Conservation (phyloP, 192 early-diverging fungal genomes). For the Coemansia interrupta region DNA sequence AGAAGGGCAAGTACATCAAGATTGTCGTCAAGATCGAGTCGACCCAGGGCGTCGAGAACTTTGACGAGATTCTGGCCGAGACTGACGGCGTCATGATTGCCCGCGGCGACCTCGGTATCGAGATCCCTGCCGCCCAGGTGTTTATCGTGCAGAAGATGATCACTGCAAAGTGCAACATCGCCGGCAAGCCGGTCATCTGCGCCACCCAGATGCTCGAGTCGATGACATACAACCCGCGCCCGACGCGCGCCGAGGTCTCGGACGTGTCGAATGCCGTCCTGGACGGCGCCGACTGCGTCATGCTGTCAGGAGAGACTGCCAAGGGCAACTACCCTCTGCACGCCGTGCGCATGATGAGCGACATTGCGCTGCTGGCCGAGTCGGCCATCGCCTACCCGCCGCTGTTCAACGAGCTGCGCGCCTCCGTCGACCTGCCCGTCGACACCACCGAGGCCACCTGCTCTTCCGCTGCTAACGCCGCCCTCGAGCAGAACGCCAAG, state of each 20-base stretch:
- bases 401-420: conserved; percentile 84
- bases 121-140: conserved; percentile 90
- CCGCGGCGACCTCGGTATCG: conserved; percentile 96
- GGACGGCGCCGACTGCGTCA: conserved; percentile 98
- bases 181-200: conserved; percentile 93
- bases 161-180: conserved; percentile 95
- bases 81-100: conserved; percentile 99
- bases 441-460: conserved; percentile 90
- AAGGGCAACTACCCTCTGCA: conserved; percentile 90
- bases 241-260: conserved; percentile 97
- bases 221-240: conserved; percentile 92
- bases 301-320: conserved; percentile 98
- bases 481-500: conserved; percentile 79
- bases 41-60: conserved; percentile 95
- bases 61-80: conserved; percentile 92
- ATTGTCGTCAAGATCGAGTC: conserved; percentile 98
- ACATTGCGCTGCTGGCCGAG: conserved; percentile 89
- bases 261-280: conserved; percentile 98
- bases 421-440: conserved; percentile 70
- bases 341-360: conserved; percentile 92
- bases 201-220: conserved; percentile 99
- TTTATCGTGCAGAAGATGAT: conserved; percentile 98
- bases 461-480: conserved; percentile 79
- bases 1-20: conserved; percentile 80
- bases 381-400: conserved; percentile 91